Evolutionary conservation across 75 land plant genomes (phyloP), one percentile per base, ranked within the genome.

Genomic region (Sequoia sempervirens): DNA sequence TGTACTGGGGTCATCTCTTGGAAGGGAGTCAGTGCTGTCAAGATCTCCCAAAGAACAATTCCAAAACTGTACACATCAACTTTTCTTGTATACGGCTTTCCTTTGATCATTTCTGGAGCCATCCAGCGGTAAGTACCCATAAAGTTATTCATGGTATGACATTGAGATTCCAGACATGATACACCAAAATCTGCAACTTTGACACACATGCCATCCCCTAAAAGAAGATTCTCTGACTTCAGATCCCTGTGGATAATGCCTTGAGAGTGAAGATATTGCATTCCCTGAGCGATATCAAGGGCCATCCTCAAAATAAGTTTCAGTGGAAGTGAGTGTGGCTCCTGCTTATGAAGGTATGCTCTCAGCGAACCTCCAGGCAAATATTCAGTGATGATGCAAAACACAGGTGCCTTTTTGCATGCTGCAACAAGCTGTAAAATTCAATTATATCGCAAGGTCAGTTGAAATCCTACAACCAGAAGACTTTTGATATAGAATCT

Each of bases 301-400:
- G 95, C 94, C 83, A 95, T 79, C 40, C 86, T 87, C 78, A 93
- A 72, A 46, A 94, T 83, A 36, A 90, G 73, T 54, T 88, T 86
- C 61, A 85, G 83, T 2, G 93, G 91, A 28, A 96, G 52, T 3
- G 94, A 92, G 52, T 93, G 54, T 1, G 96, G 93, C 61, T 92
- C 93, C 66, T 90, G 94, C 81, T 93, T 91, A 83, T 93, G 92
- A 47, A 96, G 93, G 64, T 87, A 94, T 32, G 90, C 88, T 64
- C 95, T 88, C 64, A 96, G 79, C 10, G 96, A 94, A 1, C 98
- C 98, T 37, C 97, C 97, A 36, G 95, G 87, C 74, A 94, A 45
- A 68, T 94, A 96, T 89, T 96, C 98, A 17, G 92, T 96, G 78
- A 96, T 89, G 37, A 96, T 90, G 68, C 96, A 96, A 81, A 89